Percentiles rank a stretch among this genome's conserved stretches.
phyloP scores from a whole-genome alignment of 768 basidiomycete species.

The Cubamyces lactineus region DNA sequence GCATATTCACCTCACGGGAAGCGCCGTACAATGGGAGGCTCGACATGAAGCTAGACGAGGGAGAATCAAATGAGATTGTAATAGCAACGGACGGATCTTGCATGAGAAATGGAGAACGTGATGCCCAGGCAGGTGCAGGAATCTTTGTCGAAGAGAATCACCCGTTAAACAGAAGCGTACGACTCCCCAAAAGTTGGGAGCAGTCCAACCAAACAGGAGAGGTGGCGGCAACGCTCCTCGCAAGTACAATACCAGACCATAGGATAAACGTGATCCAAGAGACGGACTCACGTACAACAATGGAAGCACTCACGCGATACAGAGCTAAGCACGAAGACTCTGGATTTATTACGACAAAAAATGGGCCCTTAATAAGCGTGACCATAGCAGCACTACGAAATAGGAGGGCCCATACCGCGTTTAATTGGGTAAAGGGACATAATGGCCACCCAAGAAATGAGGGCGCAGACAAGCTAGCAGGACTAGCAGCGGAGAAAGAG shows the following conservation, averaged over 20 bases:
- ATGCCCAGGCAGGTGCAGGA: conserved; percentile 6
- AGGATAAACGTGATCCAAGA: neutral
- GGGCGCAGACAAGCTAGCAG: conserved; percentile 1
- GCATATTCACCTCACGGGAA: neutral
- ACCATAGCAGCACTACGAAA: neutral
- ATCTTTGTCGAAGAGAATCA: neutral
- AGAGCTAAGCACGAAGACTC: conserved; percentile 30
- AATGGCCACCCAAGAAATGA: conserved; percentile 5
- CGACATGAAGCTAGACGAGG: neutral
- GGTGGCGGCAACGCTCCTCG: neutral
- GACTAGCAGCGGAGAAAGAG: neutral
- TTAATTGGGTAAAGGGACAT: conserved; percentile 13
- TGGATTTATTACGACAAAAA: conserved; percentile 31
- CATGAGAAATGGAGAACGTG: neutral
- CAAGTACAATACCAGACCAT: neutral
- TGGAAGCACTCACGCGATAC: conserved; percentile 21
- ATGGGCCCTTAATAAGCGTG: conserved; percentile 8
- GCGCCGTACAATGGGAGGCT: neutral
- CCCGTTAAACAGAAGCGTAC: neutral
- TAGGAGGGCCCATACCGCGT: neutral
- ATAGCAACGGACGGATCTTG: conserved; percentile 8
- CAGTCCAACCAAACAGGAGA: conserved; percentile 13
- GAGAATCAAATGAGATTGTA: neutral
- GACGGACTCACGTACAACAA: conserved; percentile 30
- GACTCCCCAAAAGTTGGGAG: neutral